Percentiles rank a stretch among this genome's conserved stretches.
These are phyloP conservation scores for Rhododendron ovatum DNA, from an alignment of 148 eudicot genomes.

Conservation along the genomic window DNA sequence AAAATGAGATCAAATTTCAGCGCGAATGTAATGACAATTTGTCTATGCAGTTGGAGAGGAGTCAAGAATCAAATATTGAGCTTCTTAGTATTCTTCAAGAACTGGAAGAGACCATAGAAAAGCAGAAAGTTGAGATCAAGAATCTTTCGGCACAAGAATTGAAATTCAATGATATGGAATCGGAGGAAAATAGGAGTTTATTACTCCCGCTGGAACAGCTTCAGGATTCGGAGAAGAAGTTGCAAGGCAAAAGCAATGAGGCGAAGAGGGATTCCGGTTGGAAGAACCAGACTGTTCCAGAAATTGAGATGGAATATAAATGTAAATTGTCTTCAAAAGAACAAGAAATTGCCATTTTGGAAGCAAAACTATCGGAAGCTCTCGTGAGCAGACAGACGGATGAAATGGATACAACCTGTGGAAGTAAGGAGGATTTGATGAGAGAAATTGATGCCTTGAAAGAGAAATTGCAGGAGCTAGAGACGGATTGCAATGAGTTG, in stretches of 20 bases:
- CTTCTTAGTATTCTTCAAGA: constrained; percentile 81
- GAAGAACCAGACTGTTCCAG: constrained; percentile 26
- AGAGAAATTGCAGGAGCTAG: constrained; percentile 60
- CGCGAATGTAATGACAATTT: constrained; percentile 53
- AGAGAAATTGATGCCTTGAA: constrained; percentile 47
- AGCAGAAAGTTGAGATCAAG: constrained; percentile 71
- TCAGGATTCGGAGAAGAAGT: constrained; percentile 50
- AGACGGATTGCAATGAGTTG: constrained; percentile 71
- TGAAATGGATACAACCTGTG: constrained; percentile 19
- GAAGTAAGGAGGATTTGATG: constrained; percentile 21
- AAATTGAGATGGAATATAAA: constrained; percentile 45
- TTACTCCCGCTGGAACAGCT: constrained; percentile 38
- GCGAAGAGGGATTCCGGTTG: constrained; percentile 35
- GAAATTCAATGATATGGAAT: constrained; percentile 22
- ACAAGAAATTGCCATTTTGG: constrained; percentile 49
- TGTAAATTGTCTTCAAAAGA: constrained; percentile 48
- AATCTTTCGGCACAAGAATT: constrained; percentile 44
- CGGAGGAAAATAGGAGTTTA: constrained; percentile 29
- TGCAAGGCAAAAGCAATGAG: constrained; percentile 44
- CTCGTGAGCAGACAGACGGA: constrained; percentile 11
- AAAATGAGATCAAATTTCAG: constrained; percentile 59
- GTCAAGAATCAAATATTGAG: constrained; percentile 83
- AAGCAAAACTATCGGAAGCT: constrained; percentile 38
- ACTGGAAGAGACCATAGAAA: constrained; percentile 72
- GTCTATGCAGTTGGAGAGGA: constrained; percentile 59